Conservation (phyloP, 169 alveolate genomes). For the Nephromyces sp. region DNA sequence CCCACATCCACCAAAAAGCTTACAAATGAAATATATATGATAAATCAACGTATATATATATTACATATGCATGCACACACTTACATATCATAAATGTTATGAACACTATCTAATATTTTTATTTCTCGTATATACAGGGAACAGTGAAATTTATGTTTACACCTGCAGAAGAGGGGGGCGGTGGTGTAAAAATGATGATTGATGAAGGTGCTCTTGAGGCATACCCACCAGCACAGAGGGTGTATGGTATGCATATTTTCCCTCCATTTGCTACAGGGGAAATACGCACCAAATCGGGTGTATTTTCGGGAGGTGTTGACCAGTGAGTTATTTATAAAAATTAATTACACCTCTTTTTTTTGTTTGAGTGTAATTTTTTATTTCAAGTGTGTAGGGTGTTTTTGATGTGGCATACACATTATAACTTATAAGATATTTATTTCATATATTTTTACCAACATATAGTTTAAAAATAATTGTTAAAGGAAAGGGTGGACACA, state of each 20-base stretch:
- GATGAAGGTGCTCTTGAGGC: constrained; percentile 14
- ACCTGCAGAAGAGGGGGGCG: constrained; percentile 42
- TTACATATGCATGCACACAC: too few relatives aligned
- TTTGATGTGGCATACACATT: too few relatives aligned
- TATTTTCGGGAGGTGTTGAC: constrained; percentile 26
- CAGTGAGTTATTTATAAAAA: background rate
- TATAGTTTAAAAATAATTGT: constrained; percentile 12
- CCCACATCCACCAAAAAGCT: too few relatives aligned
- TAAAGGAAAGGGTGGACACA: constrained; percentile 26
- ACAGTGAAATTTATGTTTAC: constrained; percentile 37
- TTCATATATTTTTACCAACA: too few relatives aligned
- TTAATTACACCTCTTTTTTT: too few relatives aligned
- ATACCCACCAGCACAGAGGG: constrained; percentile 2
- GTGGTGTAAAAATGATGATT: constrained; percentile 33
- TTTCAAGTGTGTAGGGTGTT: too few relatives aligned
- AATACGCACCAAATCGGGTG: constrained; percentile 12
- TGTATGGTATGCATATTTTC: constrained; percentile 24
- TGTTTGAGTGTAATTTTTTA: too few relatives aligned
- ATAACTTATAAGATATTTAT: too few relatives aligned
- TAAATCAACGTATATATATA: too few relatives aligned
- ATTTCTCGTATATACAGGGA: constrained; percentile 32
- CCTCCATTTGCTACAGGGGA: constrained; percentile 27
- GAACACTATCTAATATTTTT: too few relatives aligned
- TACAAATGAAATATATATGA: too few relatives aligned
- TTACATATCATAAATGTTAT: too few relatives aligned